A percentile compares a stretch with the other conserved stretches of the same genome.
These are phyloP conservation scores for Craspedostauros australis DNA, from an alignment of 108 stramenopile genomes.

Conservation along the genomic window DNA sequence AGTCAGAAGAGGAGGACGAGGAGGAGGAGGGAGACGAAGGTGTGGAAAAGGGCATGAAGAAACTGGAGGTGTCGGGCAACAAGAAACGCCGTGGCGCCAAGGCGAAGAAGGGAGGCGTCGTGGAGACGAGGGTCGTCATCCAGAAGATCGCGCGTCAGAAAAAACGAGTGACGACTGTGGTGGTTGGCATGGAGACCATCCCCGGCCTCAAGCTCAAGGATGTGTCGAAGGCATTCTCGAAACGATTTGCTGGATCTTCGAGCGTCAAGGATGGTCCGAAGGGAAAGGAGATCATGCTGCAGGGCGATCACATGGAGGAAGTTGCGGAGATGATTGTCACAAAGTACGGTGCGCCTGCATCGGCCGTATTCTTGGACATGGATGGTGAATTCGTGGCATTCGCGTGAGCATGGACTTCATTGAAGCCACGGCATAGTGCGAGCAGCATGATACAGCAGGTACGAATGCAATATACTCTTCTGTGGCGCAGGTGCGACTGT, in stretches of 20 bases:
- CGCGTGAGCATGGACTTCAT: too few species aligned
- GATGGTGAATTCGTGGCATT: slow-evolving; percentile 81
- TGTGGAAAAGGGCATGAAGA: slow-evolving; percentile 26
- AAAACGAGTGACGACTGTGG: slow-evolving; percentile 84
- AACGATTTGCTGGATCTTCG: slow-evolving; percentile 88
- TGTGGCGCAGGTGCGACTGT: too few species aligned
- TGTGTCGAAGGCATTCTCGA: slow-evolving; percentile 84
- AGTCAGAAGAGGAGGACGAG: slow-evolving; percentile 46
- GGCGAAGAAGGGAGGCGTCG: slow-evolving; percentile 52
- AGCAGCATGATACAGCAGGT: too few species aligned
- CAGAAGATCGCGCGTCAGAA: slow-evolving; percentile 71
- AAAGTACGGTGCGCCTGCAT: slow-evolving; percentile 70
- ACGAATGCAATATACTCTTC: too few species aligned
- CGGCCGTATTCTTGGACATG: slow-evolving; percentile 69
- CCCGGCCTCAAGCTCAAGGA: slow-evolving; percentile 91
- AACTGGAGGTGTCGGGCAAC: slow-evolving; percentile 32
- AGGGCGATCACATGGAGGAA: slow-evolving; percentile 94
- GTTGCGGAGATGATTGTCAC: slow-evolving; percentile 86
- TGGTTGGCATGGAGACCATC: slow-evolving; percentile 90
- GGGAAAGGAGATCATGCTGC: slow-evolving; percentile 85
- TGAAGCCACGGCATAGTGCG: too few species aligned
- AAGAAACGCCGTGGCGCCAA: slow-evolving; percentile 75
- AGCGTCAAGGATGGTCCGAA: slow-evolving; percentile 83
- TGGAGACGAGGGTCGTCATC: slow-evolving; percentile 74
- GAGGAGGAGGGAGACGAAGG: slow-evolving; percentile 39